Conservation (phyloP, 192 early-diverging fungal species). For the Coemansia sp. region DNA sequence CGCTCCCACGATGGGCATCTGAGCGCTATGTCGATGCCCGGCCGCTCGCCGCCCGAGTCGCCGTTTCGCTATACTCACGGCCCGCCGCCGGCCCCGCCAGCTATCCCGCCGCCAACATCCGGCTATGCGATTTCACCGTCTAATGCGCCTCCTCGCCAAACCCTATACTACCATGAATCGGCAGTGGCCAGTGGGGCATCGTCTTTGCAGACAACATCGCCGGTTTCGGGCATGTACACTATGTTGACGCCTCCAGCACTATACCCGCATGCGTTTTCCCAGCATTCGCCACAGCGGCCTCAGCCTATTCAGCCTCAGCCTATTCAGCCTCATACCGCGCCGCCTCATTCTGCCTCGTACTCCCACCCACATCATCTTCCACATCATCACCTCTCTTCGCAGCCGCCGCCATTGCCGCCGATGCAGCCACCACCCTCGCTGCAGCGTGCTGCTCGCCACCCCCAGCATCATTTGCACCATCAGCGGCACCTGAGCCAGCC, state of each 20-base stretch:
- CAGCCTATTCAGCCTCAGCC: background rate
- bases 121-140: conserved; percentile 12
- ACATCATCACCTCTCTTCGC: conserved; percentile 6
- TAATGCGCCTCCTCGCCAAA: conserved; percentile 27
- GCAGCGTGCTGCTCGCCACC: conserved; percentile 8
- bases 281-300: conserved; percentile 13
- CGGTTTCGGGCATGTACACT: conserved; percentile 16
- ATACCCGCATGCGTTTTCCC: conserved; percentile 42
- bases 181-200: conserved; percentile 1
- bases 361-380: conserved; percentile 19
- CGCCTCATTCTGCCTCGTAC: conserved; percentile 10
- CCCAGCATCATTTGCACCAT: conserved; percentile 29
- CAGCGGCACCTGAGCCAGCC: conserved; percentile 49
- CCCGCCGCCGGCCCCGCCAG: conserved; percentile 44
- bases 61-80: conserved; percentile 50
- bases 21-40: conserved; percentile 25
- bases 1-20: conserved; percentile 10
- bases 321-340: conserved; percentile 8
- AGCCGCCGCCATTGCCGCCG: conserved; percentile 13
- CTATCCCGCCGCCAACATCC: conserved; percentile 22
- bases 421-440: conserved; percentile 14
- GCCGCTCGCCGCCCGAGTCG: conserved; percentile 44
- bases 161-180: conserved; percentile 17
- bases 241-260: conserved; percentile 49
- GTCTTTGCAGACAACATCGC: conserved; percentile 21